Evolutionary conservation across 768 basidiomycete genomes (phyloP).

Genomic region (Termitomyces sp.): DNA sequence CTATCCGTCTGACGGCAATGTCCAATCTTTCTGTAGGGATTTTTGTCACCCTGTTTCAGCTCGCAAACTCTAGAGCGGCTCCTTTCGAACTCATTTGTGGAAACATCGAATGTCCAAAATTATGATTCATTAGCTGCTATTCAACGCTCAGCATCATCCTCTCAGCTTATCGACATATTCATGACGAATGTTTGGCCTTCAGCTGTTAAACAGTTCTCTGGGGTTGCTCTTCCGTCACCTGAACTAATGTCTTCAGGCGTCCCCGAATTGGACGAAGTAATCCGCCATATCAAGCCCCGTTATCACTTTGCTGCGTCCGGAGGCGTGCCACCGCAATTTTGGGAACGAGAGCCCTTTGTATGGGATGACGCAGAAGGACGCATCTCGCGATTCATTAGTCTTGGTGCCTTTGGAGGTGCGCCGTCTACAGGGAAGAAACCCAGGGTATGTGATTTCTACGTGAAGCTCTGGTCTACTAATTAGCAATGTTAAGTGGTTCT

Average conservation of each 20-base stretch:
- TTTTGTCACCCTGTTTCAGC: slow-evolving; percentile 71
- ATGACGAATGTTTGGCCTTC: slow-evolving; percentile 77
- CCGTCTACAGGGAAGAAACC: slow-evolving; percentile 67
- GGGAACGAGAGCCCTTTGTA: slow-evolving; percentile 90
- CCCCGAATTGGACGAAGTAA: slow-evolving; percentile 57
- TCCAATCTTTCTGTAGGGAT: slow-evolving; percentile 43
- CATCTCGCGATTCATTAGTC: slow-evolving; percentile 73
- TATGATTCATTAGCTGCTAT: slow-evolving; percentile 67
- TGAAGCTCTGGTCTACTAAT: background rate
- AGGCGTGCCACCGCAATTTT: slow-evolving; percentile 69
- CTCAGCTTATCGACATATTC: slow-evolving; percentile 73
- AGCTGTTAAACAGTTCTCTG: slow-evolving; percentile 55
- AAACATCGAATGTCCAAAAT: slow-evolving; percentile 39
- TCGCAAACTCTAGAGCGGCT: slow-evolving; percentile 64
- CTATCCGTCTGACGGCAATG: background rate
- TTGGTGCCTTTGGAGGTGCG: slow-evolving; percentile 82
- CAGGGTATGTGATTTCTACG: slow-evolving; percentile 47
- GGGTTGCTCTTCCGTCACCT: slow-evolving; percentile 41
- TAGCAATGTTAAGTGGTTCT: slow-evolving; percentile 74
- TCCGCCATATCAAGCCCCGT: slow-evolving; percentile 66
- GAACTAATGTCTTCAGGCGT: slow-evolving; percentile 40
- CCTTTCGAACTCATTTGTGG: slow-evolving; percentile 61
- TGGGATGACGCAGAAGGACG: slow-evolving; percentile 73
- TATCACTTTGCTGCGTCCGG: slow-evolving; percentile 80
- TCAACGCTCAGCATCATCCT: slow-evolving; percentile 50